These are phyloP conservation scores for Furcasterigmium sp. DNA, from an alignment of 2,329 filamentous ascomycete species.

Conservation along the genomic window DNA sequence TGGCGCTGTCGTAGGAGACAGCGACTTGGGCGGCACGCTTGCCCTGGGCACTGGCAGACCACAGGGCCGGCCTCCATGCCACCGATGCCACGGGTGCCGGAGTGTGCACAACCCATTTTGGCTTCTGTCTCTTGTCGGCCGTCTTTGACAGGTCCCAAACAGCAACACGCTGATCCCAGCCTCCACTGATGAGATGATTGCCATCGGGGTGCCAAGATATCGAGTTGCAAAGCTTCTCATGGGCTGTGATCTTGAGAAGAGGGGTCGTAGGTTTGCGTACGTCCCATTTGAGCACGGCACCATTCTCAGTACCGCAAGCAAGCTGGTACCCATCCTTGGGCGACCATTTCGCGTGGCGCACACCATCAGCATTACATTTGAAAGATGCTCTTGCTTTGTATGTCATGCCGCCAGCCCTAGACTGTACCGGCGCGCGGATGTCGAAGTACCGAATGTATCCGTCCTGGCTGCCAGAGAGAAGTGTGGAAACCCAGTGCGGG, in stretches of 20 bases:
- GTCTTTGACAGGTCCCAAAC: constrained; percentile 60
- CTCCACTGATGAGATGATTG: constrained; percentile 58
- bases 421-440: constrained; percentile 41
- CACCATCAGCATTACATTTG: constrained; percentile 48
- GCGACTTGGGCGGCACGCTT: constrained; percentile 57
- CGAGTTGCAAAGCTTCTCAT: constrained; percentile 53
- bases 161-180: constrained; percentile 55
- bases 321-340: constrained; percentile 56
- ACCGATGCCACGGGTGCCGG: constrained; percentile 55
- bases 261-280: constrained; percentile 49
- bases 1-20: constrained; percentile 55
- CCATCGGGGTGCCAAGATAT: constrained; percentile 66
- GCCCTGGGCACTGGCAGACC: constrained; percentile 59
- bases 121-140: constrained; percentile 59
- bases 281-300: constrained; percentile 60
- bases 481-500: constrained; percentile 50
- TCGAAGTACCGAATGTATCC: constrained; percentile 59
- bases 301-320: constrained; percentile 59
- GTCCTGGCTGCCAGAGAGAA: constrained; percentile 60
- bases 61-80: constrained; percentile 59
- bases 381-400: constrained; percentile 37
- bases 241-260: constrained; percentile 54
- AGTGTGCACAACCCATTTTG: constrained; percentile 55
- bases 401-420: constrained; percentile 41
- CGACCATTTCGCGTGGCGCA: constrained; percentile 62